Evolutionary conservation across 495 filamentous ascomycete genomes (phyloP).

Genomic region (Lophiostoma macrostomum): DNA sequence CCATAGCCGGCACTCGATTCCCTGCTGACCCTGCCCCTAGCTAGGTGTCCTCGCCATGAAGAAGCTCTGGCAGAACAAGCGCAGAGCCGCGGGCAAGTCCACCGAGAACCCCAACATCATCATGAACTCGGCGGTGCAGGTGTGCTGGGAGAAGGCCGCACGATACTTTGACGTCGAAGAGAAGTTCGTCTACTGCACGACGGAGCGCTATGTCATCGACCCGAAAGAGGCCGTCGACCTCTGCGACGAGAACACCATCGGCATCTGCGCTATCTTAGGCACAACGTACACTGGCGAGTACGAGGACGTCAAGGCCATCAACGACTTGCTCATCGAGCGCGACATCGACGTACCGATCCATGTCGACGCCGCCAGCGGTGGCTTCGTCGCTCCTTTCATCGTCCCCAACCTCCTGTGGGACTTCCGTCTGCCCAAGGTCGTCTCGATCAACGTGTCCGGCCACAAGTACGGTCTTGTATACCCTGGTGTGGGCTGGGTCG

Average conservation of each 20-base stretch:
- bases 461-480: conserved; percentile 86
- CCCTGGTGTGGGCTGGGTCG: conserved; percentile 88
- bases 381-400: conserved; percentile 87
- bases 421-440: conserved; percentile 79
- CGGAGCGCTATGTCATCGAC: conserved; percentile 80
- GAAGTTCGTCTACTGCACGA: conserved; percentile 80
- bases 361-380: conserved; percentile 85
- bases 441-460: conserved; percentile 88
- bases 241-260: conserved; percentile 95
- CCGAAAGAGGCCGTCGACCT: conserved; percentile 74
- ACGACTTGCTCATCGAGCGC: conserved; percentile 71
- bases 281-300: conserved; percentile 96
- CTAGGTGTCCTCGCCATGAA: conserved; percentile 89
- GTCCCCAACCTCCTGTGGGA: conserved; percentile 82
- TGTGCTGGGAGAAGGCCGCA: conserved; percentile 96
- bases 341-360: conserved; percentile 79
- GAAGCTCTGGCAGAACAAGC: conserved; percentile 86
- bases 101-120: conserved; percentile 76
- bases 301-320: conserved; percentile 85
- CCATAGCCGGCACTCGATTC: background rate
- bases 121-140: conserved; percentile 90
- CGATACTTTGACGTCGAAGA: conserved; percentile 93
- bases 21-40: conserved; percentile 28
- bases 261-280: conserved; percentile 84
- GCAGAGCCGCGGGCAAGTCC: conserved; percentile 72